phyloP scores from a whole-genome alignment of 2,329 filamentous ascomycete species.

The Aureobasidium namibiae region DNA sequence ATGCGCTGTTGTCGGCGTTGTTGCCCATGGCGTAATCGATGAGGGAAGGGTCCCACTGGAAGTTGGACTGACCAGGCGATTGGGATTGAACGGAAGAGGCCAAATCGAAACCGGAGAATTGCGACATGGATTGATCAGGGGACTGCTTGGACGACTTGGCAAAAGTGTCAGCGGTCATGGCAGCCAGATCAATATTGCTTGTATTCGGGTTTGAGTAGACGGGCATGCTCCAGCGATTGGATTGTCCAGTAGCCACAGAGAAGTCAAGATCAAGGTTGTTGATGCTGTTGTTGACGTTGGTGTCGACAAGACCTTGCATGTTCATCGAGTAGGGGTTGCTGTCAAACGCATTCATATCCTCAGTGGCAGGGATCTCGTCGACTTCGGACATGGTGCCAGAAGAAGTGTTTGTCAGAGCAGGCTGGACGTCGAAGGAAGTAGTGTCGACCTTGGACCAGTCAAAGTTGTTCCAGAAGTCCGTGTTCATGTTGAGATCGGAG shows the following conservation, averaged over 20 bases:
- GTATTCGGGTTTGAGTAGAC: conserved; percentile 13
- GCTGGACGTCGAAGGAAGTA: conserved; percentile 21
- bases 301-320: conserved; percentile 25
- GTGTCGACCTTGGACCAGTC: conserved; percentile 14
- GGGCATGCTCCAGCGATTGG: conserved; percentile 16
- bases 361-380: conserved; percentile 28
- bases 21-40: conserved; percentile 10
- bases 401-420: conserved; percentile 30
- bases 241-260: background rate
- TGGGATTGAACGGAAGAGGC: conserved; percentile 2
- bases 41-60: conserved; percentile 11
- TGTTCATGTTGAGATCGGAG: conserved; percentile 1
- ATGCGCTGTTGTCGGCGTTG: background rate
- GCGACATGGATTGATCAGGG: conserved; percentile 14
- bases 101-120: conserved; percentile 10
- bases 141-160: conserved; percentile 9
- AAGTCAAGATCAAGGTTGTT: conserved; percentile 13
- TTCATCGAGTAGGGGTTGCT: conserved; percentile 26
- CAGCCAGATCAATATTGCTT: background rate
- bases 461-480: conserved; percentile 14
- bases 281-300: conserved; percentile 22
- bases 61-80: conserved; percentile 2
- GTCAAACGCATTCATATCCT: conserved; percentile 25
- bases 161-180: background rate
- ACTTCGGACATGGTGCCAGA: conserved; percentile 31